Percentiles rank a stretch among this genome's conserved stretches.
Evolutionary conservation across 805 yeast species (phyloP).

Genomic region (Saturnispora hagleri): DNA sequence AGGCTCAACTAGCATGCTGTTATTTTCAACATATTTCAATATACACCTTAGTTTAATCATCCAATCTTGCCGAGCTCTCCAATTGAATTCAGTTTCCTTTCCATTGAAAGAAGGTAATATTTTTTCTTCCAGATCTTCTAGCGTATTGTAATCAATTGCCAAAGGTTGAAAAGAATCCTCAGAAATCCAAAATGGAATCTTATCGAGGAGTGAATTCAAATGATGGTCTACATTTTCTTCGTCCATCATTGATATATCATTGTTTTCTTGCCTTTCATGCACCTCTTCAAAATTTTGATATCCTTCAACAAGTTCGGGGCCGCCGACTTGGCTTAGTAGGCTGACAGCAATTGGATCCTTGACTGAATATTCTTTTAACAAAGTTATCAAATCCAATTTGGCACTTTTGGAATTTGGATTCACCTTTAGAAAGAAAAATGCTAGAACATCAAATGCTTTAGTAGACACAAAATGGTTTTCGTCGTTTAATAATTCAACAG

Average conservation of each 20-base stretch:
- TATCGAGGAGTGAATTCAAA: background rate
- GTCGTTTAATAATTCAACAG: conserved; percentile 19
- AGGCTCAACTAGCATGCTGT: conserved; percentile 18
- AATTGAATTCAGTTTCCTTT: conserved; percentile 81
- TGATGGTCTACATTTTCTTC: background rate
- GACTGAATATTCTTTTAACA: conserved; percentile 30
- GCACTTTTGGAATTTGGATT: conserved; percentile 30
- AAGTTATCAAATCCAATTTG: conserved; percentile 36
- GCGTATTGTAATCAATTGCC: conserved; percentile 26
- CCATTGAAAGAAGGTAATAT: conserved; percentile 42
- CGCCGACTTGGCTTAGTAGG: conserved; percentile 26
- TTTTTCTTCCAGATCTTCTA: conserved; percentile 24
- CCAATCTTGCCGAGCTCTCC: conserved; percentile 63
- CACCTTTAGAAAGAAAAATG: conserved; percentile 29
- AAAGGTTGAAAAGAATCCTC: conserved; percentile 11
- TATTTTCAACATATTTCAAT: conserved; percentile 39
- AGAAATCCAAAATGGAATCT: background rate
- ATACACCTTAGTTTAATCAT: conserved; percentile 50
- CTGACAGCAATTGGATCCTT: conserved; percentile 17
- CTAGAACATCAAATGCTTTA: conserved; percentile 23
- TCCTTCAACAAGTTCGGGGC: conserved; percentile 7
- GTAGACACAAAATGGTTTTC: conserved; percentile 12
- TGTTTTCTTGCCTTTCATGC: conserved; percentile 2
- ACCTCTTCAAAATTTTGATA: conserved; percentile 16
- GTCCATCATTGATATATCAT: background rate